These are phyloP conservation scores for Nepenthes gracilis DNA, from an alignment of 148 eudicot genomes.

Conservation along the genomic window DNA sequence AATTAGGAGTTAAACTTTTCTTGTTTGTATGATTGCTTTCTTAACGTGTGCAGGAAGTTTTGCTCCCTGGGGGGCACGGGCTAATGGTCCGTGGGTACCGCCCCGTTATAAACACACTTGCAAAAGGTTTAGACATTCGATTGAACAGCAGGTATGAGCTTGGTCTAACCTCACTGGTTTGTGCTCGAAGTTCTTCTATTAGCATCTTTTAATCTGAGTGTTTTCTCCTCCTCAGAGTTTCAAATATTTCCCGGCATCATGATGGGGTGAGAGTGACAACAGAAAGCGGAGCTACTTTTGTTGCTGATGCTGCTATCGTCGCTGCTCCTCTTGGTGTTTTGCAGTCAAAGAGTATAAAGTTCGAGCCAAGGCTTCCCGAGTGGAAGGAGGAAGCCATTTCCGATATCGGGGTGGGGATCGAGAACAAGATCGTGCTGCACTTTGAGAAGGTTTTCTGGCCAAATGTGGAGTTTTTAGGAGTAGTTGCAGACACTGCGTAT, in stretches of 20 bases:
- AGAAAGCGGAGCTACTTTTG: constrained; percentile 60
- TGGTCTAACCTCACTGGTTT: neutral
- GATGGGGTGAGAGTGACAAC: constrained; percentile 76
- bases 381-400: constrained; percentile 91
- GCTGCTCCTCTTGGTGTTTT: constrained; percentile 51
- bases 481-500: constrained; percentile 87
- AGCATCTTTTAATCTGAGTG: neutral
- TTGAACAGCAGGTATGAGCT: constrained; percentile 7
- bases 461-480: constrained; percentile 95
- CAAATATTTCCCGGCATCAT: constrained; percentile 48
- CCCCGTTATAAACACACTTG: constrained; percentile 89
- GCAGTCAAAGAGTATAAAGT: constrained; percentile 51
- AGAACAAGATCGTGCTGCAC: constrained; percentile 87
- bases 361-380: constrained; percentile 91
- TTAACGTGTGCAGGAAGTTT: constrained; percentile 51
- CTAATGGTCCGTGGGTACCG: constrained; percentile 96
- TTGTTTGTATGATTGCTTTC: constrained; percentile 2
- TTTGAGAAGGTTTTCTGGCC: constrained; percentile 97
- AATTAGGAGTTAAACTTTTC: neutral
- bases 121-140: constrained; percentile 31
- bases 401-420: constrained; percentile 86
- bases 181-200: neutral
- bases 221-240: constrained; percentile 40
- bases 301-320: constrained; percentile 74
- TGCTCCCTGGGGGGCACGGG: constrained; percentile 99